Evolutionary conservation across 176 grass and related monocot species (phyloP).

Genomic region (Poa annua): DNA sequence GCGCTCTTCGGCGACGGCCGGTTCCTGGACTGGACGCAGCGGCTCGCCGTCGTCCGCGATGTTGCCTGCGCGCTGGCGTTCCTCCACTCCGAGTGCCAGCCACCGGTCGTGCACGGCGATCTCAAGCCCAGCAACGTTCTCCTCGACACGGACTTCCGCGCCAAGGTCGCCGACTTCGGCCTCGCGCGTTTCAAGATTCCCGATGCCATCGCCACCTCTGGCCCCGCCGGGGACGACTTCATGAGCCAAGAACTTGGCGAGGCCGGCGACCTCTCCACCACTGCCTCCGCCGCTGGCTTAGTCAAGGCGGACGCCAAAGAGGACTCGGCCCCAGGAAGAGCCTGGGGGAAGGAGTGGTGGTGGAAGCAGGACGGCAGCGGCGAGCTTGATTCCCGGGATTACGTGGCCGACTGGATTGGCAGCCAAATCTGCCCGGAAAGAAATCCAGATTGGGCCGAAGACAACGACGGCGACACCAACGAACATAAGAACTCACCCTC

Average conservation of each 20-base stretch:
- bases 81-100: slow-evolving; percentile 72
- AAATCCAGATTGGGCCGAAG: slow-evolving; percentile 57
- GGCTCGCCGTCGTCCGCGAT: slow-evolving; percentile 58
- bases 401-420: slow-evolving; percentile 80
- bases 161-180: slow-evolving; percentile 86
- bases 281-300: slow-evolving; percentile 2
- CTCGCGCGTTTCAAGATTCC: slow-evolving; percentile 72
- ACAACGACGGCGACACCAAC: slow-evolving; percentile 4
- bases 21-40: slow-evolving; percentile 58
- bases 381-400: slow-evolving; percentile 66
- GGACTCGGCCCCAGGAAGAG: slow-evolving; percentile 16
- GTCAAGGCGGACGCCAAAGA: slow-evolving; percentile 10
- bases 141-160: slow-evolving; percentile 61
- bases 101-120: slow-evolving; percentile 83
- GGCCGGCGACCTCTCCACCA: slow-evolving; percentile 28
- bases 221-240: slow-evolving; percentile 47
- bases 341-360: slow-evolving; percentile 81
- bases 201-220: slow-evolving; percentile 29
- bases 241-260: slow-evolving; percentile 88
- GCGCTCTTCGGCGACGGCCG: slow-evolving; percentile 47
- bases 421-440: slow-evolving; percentile 60
- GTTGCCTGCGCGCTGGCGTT: slow-evolving; percentile 70
- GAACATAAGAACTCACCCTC: slow-evolving; percentile 14
- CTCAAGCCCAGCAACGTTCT: slow-evolving; percentile 96
- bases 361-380: slow-evolving; percentile 79